These are phyloP conservation scores for Pleurotus tuoliensis DNA, from an alignment of 768 basidiomycete genomes.

Conservation along the genomic window DNA sequence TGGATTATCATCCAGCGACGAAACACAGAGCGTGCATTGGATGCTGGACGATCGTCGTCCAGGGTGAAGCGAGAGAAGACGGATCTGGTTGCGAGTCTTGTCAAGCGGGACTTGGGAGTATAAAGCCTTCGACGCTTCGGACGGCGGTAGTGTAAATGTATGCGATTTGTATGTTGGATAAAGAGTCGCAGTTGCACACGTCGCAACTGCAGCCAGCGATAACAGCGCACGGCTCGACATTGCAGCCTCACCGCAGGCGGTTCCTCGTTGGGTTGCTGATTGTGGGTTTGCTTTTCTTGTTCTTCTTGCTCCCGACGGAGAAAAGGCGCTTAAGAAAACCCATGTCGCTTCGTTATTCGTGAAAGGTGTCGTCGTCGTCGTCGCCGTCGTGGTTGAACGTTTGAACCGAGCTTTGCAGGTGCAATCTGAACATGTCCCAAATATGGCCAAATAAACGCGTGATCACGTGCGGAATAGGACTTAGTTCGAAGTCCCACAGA, in stretches of 20 bases:
- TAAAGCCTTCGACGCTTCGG: too few species aligned
- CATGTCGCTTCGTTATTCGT: constrained; percentile 35
- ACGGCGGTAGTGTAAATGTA: too few species aligned
- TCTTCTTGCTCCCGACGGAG: constrained; percentile 64
- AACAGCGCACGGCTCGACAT: too few species aligned
- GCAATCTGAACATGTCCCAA: constrained; percentile 37
- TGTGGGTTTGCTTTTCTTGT: constrained; percentile 39
- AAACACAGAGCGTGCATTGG: background rate
- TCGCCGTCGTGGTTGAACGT: constrained; percentile 3
- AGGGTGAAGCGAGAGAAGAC: background rate
- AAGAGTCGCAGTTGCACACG: too few species aligned
- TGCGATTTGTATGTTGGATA: too few species aligned
- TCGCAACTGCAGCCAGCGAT: too few species aligned
- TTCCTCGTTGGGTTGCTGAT: constrained; percentile 12
- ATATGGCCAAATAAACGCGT: constrained; percentile 30
- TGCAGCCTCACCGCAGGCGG: too few species aligned
- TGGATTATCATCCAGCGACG: background rate
- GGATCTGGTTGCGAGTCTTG: background rate
- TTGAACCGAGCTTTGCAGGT: constrained; percentile 12
- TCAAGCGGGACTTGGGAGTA: too few species aligned
- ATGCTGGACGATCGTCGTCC: background rate
- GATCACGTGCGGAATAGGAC: background rate
- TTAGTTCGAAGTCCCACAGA: too few species aligned
- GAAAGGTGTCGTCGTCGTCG: constrained; percentile 14
- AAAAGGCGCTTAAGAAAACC: constrained; percentile 69